Conservation (phyloP, 192 early-diverging fungal species). For the Podila minutissima region DNA sequence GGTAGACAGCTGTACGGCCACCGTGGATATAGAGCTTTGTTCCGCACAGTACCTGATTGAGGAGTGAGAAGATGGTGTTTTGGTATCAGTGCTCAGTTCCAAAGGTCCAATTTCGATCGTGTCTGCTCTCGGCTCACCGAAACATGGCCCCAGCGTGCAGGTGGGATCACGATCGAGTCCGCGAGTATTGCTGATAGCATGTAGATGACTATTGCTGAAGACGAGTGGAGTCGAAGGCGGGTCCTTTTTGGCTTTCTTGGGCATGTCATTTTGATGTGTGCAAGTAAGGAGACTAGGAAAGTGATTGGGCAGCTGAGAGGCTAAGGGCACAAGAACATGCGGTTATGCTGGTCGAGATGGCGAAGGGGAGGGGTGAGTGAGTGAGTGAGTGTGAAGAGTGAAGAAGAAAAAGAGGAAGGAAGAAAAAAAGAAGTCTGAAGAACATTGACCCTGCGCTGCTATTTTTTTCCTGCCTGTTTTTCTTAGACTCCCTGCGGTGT, state of each 20-base stretch:
- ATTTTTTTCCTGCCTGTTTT: too few relatives aligned
- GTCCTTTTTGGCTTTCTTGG: too few relatives aligned
- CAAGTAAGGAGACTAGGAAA: too few relatives aligned
- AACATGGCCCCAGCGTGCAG: constrained; percentile 42
- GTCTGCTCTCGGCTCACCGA: constrained; percentile 11
- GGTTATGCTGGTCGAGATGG: neutral
- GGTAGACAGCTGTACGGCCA: constrained; percentile 42
- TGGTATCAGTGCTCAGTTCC: neutral
- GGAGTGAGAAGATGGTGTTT: neutral
- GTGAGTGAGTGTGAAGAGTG: neutral
- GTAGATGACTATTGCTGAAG: neutral
- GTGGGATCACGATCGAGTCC: constrained; percentile 22
- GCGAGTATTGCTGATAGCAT: neutral
- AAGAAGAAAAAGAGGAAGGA: neutral
- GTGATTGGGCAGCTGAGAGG: neutral
- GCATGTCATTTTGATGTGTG: neutral
- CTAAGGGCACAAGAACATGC: neutral
- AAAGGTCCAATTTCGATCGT: neutral
- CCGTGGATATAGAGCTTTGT: constrained; percentile 37
- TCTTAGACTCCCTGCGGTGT: too few relatives aligned
- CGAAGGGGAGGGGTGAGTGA: neutral
- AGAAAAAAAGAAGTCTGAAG: constrained; percentile 1
- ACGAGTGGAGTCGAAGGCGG: too few relatives aligned
- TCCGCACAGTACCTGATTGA: constrained; percentile 25
- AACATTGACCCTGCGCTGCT: neutral